A percentile compares a stretch with the other conserved stretches of the same genome.
phyloP scores from a whole-genome alignment of 2,329 filamentous ascomycete species.

The Exophiala sideris region DNA sequence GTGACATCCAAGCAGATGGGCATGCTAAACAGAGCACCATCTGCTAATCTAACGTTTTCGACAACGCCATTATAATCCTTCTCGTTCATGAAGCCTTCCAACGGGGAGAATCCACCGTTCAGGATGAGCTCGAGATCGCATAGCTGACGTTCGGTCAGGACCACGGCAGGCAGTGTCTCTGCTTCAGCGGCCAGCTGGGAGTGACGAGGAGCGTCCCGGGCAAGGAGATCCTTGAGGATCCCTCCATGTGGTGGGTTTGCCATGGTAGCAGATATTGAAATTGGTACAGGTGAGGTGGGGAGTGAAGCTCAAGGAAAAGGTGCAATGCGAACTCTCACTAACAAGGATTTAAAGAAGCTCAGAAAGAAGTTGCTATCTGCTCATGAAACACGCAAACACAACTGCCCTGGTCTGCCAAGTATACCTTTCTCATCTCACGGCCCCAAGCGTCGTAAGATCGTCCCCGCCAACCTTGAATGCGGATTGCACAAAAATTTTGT shows the following conservation, averaged over 20 bases:
- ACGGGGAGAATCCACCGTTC: conserved; percentile 94
- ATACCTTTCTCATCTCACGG: no score
- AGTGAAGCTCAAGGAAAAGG: background rate
- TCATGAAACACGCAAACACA: no score
- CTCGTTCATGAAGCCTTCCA: conserved; percentile 98
- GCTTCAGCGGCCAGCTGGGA: conserved; percentile 77
- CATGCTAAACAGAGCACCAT: conserved; percentile 92
- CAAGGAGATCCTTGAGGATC: conserved; percentile 95
- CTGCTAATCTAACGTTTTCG: conserved; percentile 76
- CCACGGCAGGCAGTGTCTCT: conserved; percentile 77
- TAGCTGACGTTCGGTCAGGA: conserved; percentile 87
- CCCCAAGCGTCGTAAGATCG: no score
- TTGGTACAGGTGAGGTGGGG: background rate
- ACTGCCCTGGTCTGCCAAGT: no score
- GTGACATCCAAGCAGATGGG: conserved; percentile 90
- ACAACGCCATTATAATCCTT: conserved; percentile 96
- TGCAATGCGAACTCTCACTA: background rate
- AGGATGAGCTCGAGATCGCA: conserved; percentile 97
- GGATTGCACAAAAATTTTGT: no score
- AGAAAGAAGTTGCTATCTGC: no score
- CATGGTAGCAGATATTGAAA: conserved; percentile 33
- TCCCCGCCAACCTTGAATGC: no score
- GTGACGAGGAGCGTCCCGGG: conserved; percentile 82
- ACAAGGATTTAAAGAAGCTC: no score
- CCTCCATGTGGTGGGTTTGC: conserved; percentile 73